Conservation (phyloP, 768 basidiomycete species). For the Boletus sp. region DNA sequence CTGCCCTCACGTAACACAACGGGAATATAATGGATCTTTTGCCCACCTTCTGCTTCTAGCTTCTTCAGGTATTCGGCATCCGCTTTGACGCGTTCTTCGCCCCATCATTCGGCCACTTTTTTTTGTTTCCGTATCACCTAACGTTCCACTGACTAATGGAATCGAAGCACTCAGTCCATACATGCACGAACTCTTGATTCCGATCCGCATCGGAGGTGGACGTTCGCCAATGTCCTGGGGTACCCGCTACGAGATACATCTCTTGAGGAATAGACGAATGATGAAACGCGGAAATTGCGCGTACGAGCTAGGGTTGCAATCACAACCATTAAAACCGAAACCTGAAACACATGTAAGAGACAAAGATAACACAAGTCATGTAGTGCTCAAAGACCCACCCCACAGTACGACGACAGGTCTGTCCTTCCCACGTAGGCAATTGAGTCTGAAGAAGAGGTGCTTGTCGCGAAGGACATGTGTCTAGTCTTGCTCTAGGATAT, state of each 20-base stretch:
- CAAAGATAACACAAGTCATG: neutral
- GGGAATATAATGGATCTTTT: constrained; percentile 78
- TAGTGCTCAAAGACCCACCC: constrained; percentile 40
- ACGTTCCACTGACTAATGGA: constrained; percentile 84
- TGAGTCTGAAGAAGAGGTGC: constrained; percentile 65
- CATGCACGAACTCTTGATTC: constrained; percentile 59
- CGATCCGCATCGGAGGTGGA: constrained; percentile 66
- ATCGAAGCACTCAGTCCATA: constrained; percentile 79
- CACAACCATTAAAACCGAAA: constrained; percentile 62
- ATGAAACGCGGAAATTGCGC: constrained; percentile 55
- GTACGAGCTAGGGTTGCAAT: constrained; percentile 59
- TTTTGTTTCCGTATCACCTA: constrained; percentile 61
- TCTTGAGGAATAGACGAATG: constrained; percentile 65
- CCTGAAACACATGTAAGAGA: constrained; percentile 39
- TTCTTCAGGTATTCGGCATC: constrained; percentile 61
- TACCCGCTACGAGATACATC: constrained; percentile 69
- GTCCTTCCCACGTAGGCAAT: constrained; percentile 68
- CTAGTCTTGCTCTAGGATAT: constrained; percentile 72
- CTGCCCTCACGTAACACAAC: constrained; percentile 81
- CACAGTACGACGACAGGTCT: constrained; percentile 72
- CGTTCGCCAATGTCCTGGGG: constrained; percentile 75
- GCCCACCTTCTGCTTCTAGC: constrained; percentile 43
- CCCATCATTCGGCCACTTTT: constrained; percentile 63
- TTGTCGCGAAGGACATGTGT: constrained; percentile 61
- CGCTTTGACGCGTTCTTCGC: constrained; percentile 56